Evolutionary conservation across 2,329 filamentous ascomycete species (phyloP).

Genomic region (Lecanicillium sp.): DNA sequence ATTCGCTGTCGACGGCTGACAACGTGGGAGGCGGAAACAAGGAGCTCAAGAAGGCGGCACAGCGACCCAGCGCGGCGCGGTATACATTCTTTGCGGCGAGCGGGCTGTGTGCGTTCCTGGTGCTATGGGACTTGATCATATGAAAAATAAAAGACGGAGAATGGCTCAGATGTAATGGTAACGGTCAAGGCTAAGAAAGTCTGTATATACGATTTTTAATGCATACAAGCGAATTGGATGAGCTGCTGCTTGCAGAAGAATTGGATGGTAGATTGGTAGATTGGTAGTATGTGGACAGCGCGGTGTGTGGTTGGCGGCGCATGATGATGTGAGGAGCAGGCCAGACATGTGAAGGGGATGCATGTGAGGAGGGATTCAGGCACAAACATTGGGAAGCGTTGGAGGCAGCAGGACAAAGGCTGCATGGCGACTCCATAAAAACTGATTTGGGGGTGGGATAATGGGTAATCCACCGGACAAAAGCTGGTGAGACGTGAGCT

Average conservation of each 20-base stretch:
- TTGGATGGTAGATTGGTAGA: background rate
- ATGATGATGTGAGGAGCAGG: too few relatives aligned
- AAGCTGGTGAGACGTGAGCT: background rate
- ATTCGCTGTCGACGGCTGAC: constrained; percentile 74
- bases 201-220: background rate
- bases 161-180: too few relatives aligned
- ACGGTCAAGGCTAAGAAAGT: too few relatives aligned
- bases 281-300: too few relatives aligned
- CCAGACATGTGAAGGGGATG: too few relatives aligned
- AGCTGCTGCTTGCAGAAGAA: background rate
- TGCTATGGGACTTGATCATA: constrained; percentile 71
- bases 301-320: too few relatives aligned
- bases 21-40: constrained; percentile 88
- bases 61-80: constrained; percentile 65
- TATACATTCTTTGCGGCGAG: constrained; percentile 77
- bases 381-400: too few relatives aligned
- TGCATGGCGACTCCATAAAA: too few relatives aligned
- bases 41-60: constrained; percentile 77
- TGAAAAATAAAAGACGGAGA: constrained; percentile 18
- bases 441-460: too few relatives aligned
- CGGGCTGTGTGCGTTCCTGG: constrained; percentile 65
- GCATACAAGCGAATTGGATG: constrained; percentile 7
- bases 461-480: background rate
- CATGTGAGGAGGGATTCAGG: too few relatives aligned
- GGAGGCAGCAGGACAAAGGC: too few relatives aligned